phyloP scores from a whole-genome alignment of 1,284 basidiomycete species.

The Athelia sp. region DNA sequence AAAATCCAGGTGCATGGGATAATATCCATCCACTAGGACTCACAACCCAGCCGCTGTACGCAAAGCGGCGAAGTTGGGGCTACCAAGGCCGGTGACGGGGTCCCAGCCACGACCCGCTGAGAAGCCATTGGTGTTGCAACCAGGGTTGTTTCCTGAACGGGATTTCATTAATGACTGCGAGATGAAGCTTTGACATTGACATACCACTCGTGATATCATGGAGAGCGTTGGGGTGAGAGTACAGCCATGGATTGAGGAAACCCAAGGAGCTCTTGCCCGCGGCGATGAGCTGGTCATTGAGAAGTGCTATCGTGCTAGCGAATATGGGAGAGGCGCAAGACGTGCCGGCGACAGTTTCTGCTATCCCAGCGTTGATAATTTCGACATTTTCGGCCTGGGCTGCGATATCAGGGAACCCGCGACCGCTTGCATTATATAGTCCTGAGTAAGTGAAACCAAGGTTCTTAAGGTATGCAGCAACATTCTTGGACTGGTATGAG shows the following conservation, averaged over 20 bases:
- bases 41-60: too few species aligned
- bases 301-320: conserved; percentile 32
- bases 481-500: conserved; percentile 27
- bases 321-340: conserved; percentile 34
- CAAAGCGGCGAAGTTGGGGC: too few species aligned
- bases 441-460: conserved; percentile 26
- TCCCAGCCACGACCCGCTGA: conserved; percentile 28
- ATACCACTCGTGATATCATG: conserved; percentile 25
- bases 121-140: conserved; percentile 29
- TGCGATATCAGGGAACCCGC: conserved; percentile 38
- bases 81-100: too few species aligned
- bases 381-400: conserved; percentile 30
- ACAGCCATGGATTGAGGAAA: conserved; percentile 39
- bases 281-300: too few species aligned
- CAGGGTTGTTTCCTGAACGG: too few species aligned
- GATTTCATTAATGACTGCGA: too few species aligned
- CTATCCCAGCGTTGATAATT: conserved; percentile 20
- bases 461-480: conserved; percentile 19
- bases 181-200: conserved; percentile 3
- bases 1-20: too few species aligned
- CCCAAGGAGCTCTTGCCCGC: conserved; percentile 32
- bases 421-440: conserved; percentile 31
- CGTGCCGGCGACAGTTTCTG: conserved; percentile 29
- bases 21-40: too few species aligned
- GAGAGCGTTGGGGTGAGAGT: conserved; percentile 21